Percentiles rank a stretch among this genome's conserved stretches.
These are phyloP conservation scores for Lagenidium giganteum DNA, from an alignment of 352 stramenopile genomes.

Conservation along the genomic window DNA sequence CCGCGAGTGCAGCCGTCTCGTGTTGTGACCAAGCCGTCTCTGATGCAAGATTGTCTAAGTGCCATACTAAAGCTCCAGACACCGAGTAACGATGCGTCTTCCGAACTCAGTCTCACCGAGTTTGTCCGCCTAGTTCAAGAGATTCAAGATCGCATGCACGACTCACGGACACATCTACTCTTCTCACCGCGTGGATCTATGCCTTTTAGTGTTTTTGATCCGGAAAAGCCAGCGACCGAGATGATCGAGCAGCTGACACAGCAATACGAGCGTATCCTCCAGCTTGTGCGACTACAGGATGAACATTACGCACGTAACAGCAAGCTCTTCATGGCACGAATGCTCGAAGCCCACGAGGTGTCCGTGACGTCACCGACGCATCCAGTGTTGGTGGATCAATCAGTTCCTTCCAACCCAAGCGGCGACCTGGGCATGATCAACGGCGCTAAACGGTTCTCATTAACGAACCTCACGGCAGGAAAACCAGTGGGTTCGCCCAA, in stretches of 20 bases:
- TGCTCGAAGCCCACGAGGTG: conserved; percentile 61
- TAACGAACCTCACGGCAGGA: conserved; percentile 13
- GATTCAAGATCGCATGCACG: conserved; percentile 12
- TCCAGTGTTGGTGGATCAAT: background rate
- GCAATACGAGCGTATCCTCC: conserved; percentile 29
- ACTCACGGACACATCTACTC: conserved; percentile 15
- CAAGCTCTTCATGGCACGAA: conserved; percentile 61
- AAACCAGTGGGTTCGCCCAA: too few relatives aligned
- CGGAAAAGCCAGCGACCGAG: too few relatives aligned
- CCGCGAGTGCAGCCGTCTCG: too few relatives aligned
- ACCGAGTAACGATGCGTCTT: too few relatives aligned
- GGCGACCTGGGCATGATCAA: conserved; percentile 47
- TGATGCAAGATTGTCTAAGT: too few relatives aligned
- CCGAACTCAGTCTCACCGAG: conserved; percentile 3
- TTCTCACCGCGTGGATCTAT: background rate
- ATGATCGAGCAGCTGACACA: conserved; percentile 11
- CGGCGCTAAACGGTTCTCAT: conserved; percentile 28
- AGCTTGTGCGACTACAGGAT: conserved; percentile 41
- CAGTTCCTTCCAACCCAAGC: conserved; percentile 3
- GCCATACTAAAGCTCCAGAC: too few relatives aligned
- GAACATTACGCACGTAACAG: conserved; percentile 58
- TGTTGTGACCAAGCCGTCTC: too few relatives aligned
- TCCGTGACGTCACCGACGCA: conserved; percentile 28
- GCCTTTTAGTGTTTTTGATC: background rate
- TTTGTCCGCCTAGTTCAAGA: conserved; percentile 2